phyloP scores from a whole-genome alignment of 163 green algal genomes.

The Volvox carteri region DNA sequence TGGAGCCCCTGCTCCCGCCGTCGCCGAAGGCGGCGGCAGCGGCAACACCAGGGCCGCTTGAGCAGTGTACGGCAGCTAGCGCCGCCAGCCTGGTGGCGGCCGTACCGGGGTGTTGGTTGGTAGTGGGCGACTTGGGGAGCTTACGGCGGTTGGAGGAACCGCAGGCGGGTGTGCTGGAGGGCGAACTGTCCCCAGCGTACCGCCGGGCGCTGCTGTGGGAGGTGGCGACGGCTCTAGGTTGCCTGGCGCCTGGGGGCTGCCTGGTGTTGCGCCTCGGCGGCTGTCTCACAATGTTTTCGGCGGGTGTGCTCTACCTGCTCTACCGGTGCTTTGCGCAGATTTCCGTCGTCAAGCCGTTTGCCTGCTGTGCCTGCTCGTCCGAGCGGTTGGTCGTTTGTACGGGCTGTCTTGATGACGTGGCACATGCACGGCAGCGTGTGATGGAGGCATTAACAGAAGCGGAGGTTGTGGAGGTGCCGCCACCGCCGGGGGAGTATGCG shows the following conservation, averaged over 20 bases:
- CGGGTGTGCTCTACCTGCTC: slow-evolving; percentile 69
- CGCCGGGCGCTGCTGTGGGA: slow-evolving; percentile 64
- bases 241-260: slow-evolving; percentile 55
- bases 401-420: slow-evolving; percentile 29
- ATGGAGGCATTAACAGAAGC: background rate
- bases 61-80: background rate
- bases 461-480: background rate
- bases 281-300: slow-evolving; percentile 67
- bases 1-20: background rate
- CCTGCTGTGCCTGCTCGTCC: slow-evolving; percentile 50
- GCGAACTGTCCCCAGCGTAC: slow-evolving; percentile 50
- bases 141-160: background rate
- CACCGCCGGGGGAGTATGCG: too few relatives aligned
- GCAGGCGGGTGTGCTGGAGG: slow-evolving; percentile 1
- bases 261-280: slow-evolving; percentile 66
- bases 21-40: too few relatives aligned
- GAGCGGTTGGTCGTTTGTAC: slow-evolving; percentile 55
- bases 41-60: background rate
- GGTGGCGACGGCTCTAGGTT: slow-evolving; percentile 37
- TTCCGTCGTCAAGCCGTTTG: slow-evolving; percentile 62
- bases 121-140: slow-evolving; percentile 16
- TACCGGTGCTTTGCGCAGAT: slow-evolving; percentile 66
- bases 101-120: background rate
- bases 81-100: background rate
- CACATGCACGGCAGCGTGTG: background rate